Evolutionary conservation across 2,329 filamentous ascomycete species (phyloP).

Genomic region (Phoma sp.): DNA sequence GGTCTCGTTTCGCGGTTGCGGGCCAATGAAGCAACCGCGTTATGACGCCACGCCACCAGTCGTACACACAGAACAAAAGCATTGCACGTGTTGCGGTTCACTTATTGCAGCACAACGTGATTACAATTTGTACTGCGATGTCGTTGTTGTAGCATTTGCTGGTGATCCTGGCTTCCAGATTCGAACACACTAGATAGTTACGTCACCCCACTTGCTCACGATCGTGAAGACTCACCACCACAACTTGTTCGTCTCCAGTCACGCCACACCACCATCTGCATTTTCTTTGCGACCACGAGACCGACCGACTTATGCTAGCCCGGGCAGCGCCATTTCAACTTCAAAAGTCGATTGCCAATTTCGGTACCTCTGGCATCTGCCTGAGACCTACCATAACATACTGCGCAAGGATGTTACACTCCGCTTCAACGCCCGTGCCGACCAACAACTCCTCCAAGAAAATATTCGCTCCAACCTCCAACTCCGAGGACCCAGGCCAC

Average conservation of each 20-base stretch:
- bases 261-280: slow-evolving; percentile 12
- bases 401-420: slow-evolving; percentile 31
- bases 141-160: neutral
- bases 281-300: neutral
- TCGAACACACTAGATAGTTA: slow-evolving; percentile 16
- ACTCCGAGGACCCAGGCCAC: slow-evolving; percentile 61
- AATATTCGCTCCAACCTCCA: slow-evolving; percentile 68
- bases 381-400: neutral
- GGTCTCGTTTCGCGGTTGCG: slow-evolving; percentile 2
- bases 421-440: slow-evolving; percentile 14
- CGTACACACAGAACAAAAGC: neutral
- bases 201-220: slow-evolving; percentile 35
- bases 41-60: neutral
- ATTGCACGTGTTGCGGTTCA: neutral
- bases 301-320: neutral
- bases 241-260: slow-evolving; percentile 11
- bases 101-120: neutral
- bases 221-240: slow-evolving; percentile 25
- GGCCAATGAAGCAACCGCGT: slow-evolving; percentile 14
- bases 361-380: neutral
- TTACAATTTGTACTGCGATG: neutral
- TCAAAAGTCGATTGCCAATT: neutral
- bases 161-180: neutral
- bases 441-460: slow-evolving; percentile 38
- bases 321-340: neutral